A percentile compares a stretch with the other conserved stretches of the same genome.
phyloP scores from a whole-genome alignment of 164 flowering plant species.

The Amborella trichopoda region DNA sequence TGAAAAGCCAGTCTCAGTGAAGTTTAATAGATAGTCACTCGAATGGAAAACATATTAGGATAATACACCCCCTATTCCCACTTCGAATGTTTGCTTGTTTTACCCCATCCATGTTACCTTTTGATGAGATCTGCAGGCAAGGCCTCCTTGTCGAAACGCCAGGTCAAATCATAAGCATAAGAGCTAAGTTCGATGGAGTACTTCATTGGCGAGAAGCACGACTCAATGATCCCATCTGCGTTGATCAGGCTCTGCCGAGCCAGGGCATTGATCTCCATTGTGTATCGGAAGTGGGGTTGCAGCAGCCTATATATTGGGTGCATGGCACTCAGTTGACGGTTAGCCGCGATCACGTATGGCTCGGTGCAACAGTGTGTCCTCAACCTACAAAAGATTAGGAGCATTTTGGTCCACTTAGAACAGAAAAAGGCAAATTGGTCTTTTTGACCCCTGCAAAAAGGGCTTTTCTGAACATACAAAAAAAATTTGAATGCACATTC shows the following conservation, averaged over 20 bases:
- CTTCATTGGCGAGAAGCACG: slow-evolving; percentile 34
- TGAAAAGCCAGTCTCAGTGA: background rate
- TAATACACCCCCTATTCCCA: too few species aligned
- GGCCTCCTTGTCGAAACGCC: slow-evolving; percentile 58
- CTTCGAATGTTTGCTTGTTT: too few species aligned
- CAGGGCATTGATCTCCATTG: slow-evolving; percentile 71
- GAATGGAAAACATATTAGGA: slow-evolving; percentile 2
- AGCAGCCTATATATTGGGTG: slow-evolving; percentile 65
- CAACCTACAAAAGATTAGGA: slow-evolving; percentile 32
- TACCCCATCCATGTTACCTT: slow-evolving; percentile 45
- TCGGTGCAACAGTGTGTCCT: slow-evolving; percentile 53
- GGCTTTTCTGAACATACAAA: too few species aligned
- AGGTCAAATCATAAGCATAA: slow-evolving; percentile 33
- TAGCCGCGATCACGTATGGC: slow-evolving; percentile 59
- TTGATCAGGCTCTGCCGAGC: slow-evolving; percentile 52
- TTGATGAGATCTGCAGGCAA: slow-evolving; percentile 53
- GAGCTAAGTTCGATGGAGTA: slow-evolving; percentile 49
- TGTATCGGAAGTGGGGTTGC: slow-evolving; percentile 63
- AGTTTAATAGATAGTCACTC: background rate
- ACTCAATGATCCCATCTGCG: slow-evolving; percentile 54
- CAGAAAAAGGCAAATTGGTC: background rate
- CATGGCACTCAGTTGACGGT: slow-evolving; percentile 60
- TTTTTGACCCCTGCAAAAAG: too few species aligned
- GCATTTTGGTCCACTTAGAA: background rate
- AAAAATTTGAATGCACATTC: background rate